A percentile compares a stretch with the other conserved stretches of the same genome.
phyloP scores from a whole-genome alignment of 345 rosid species.

The Murraya paniculata region DNA sequence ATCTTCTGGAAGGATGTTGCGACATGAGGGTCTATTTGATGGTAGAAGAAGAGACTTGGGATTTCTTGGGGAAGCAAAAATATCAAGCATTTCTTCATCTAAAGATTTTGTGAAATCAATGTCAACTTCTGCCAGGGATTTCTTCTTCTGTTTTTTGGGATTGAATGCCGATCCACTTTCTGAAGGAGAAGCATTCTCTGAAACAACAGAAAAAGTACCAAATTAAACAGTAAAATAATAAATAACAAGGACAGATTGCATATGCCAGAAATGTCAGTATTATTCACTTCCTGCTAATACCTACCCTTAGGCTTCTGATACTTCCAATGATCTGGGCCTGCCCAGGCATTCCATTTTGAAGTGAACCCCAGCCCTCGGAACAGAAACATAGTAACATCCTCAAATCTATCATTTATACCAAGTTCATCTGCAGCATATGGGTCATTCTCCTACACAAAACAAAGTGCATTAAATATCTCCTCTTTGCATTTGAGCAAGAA shows the following conservation, averaged over 20 bases:
- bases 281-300: not conserved
- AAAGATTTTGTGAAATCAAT: conserved; percentile 73
- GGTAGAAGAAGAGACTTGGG: conserved; percentile 69
- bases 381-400: conserved; percentile 27
- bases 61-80: conserved; percentile 82
- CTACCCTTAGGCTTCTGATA: conserved; percentile 32
- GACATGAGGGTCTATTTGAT: conserved; percentile 57
- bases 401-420: conserved; percentile 50
- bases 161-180: conserved; percentile 6
- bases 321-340: conserved; percentile 51
- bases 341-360: conserved; percentile 42
- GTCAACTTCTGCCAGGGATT: conserved; percentile 49
- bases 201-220: conserved; percentile 5
- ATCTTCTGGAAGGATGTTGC: conserved; percentile 82
- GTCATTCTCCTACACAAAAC: conserved; percentile 27
- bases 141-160: conserved; percentile 12
- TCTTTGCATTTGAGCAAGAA: not conserved
- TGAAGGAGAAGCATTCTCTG: not conserved
- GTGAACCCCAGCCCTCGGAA: conserved; percentile 47
- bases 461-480: not conserved
- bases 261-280: not conserved
- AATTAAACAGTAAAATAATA: not conserved
- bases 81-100: conserved; percentile 59
- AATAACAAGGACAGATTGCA: not conserved
- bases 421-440: conserved; percentile 7